These are phyloP conservation scores for Saturnispora zaruensis DNA, from an alignment of 805 yeast genomes.

Conservation along the genomic window DNA sequence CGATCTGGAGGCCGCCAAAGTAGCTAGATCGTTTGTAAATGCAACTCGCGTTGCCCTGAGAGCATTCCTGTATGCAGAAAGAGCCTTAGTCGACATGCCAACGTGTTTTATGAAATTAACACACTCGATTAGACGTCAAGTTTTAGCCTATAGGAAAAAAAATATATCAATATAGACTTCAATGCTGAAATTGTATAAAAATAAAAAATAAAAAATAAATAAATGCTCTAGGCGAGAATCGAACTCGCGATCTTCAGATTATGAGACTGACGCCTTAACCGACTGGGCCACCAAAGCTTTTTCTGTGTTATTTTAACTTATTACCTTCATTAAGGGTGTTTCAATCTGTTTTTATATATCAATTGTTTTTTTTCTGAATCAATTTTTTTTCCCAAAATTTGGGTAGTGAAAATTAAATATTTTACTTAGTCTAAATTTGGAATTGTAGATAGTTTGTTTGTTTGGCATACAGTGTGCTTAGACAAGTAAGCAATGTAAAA, in stretches of 20 bases:
- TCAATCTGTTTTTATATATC: too few species aligned
- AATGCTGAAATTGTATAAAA: not conserved
- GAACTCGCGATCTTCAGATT: conserved; percentile 33
- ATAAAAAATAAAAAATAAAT: not conserved
- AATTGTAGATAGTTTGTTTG: too few species aligned
- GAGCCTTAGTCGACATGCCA: conserved; percentile 17
- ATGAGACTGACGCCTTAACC: conserved; percentile 30
- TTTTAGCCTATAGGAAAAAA: not conserved
- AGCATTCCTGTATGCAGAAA: conserved; percentile 53
- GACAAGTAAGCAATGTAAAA: too few species aligned
- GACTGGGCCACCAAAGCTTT: conserved; percentile 30
- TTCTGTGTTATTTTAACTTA: not conserved
- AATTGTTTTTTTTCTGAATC: too few species aligned
- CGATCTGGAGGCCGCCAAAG: conserved; percentile 50
- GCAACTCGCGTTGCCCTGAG: conserved; percentile 59
- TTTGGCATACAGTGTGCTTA: too few species aligned
- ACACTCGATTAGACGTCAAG: not conserved
- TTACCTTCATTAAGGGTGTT: too few species aligned
- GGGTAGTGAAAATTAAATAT: too few species aligned
- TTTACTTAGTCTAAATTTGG: too few species aligned
- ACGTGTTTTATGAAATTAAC: not conserved
- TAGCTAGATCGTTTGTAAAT: conserved; percentile 40
- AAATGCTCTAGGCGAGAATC: conserved; percentile 32
- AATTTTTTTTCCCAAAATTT: too few species aligned
- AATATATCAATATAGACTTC: not conserved